Percentiles rank a stretch among this genome's conserved stretches.
phyloP scores from a whole-genome alignment of 345 rosid genomes.

The Theobroma cacao region DNA sequence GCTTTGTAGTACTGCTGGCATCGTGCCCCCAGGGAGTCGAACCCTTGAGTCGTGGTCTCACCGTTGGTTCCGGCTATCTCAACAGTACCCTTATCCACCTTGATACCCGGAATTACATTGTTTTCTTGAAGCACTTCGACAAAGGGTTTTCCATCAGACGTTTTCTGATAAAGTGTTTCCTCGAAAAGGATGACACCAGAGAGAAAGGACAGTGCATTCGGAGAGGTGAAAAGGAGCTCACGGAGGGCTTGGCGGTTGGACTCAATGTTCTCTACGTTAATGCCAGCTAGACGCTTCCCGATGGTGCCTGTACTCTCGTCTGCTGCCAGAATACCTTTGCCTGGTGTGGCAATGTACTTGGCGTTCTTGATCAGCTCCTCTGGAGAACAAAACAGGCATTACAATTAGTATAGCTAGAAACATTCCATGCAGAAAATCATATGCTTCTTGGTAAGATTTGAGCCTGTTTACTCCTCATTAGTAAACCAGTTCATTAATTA shows the following conservation, averaged over 20 bases:
- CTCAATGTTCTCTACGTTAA: constrained; percentile 86
- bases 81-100: constrained; percentile 93
- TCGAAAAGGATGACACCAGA: constrained; percentile 96
- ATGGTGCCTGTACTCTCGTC: constrained; percentile 98
- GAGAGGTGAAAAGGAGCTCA: constrained; percentile 87
- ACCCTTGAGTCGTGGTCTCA: constrained; percentile 94
- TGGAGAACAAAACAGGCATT: constrained; percentile 27
- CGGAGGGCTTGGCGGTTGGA: constrained; percentile 95
- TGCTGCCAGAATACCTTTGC: constrained; percentile 93
- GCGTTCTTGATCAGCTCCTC: constrained; percentile 92
- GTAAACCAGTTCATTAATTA: no score
- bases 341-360: constrained; percentile 89
- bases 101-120: constrained; percentile 81
- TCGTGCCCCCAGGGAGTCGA: constrained; percentile 74
- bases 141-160: constrained; percentile 71
- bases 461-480: no score
- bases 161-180: constrained; percentile 91
- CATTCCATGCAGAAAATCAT: neutral
- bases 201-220: constrained; percentile 62
- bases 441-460: no score
- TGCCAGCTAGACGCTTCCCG: constrained; percentile 88
- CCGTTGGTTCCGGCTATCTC: constrained; percentile 81
- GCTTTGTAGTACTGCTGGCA: constrained; percentile 92
- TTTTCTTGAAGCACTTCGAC: constrained; percentile 82
- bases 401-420: constrained; percentile 5